Evolutionary conservation across 179 eudicot species (phyloP).

Genomic region (Spergularia azorica): DNA sequence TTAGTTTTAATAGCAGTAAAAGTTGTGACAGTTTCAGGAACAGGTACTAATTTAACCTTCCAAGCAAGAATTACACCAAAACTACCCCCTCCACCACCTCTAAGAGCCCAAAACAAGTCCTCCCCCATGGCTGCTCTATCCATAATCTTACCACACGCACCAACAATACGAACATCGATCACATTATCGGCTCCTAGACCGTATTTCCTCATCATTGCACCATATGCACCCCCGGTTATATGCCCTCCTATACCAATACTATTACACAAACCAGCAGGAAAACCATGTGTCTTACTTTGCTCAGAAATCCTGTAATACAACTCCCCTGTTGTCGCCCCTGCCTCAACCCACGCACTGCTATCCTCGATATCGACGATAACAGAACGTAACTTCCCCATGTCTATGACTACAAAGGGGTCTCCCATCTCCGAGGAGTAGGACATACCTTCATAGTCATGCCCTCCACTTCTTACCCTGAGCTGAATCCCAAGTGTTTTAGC

Average conservation of each 20-base stretch:
- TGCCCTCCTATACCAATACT: conserved; percentile 59
- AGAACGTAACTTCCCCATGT: conserved; percentile 42
- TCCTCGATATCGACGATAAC: conserved; percentile 33
- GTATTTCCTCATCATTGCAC: conserved; percentile 55
- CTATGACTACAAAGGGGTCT: conserved; percentile 39
- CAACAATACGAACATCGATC: conserved; percentile 47
- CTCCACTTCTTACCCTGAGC: conserved; percentile 44
- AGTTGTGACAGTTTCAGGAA: conserved; percentile 46
- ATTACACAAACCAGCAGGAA: conserved; percentile 52
- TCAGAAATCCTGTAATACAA: conserved; percentile 36
- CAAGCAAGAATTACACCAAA: conserved; percentile 56
- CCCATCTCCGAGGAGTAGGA: conserved; percentile 42
- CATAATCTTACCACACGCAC: conserved; percentile 35
- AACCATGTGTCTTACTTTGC: conserved; percentile 41
- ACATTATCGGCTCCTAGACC: conserved; percentile 62
- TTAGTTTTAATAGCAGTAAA: conserved; percentile 41
- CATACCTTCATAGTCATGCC: conserved; percentile 48
- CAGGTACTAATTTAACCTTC: conserved; percentile 48
- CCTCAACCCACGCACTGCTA: conserved; percentile 46
- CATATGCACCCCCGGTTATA: conserved; percentile 48
- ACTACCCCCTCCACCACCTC: conserved; percentile 54
- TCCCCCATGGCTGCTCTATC: conserved; percentile 52
- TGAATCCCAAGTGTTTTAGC: conserved; percentile 37
- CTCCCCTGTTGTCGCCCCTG: conserved; percentile 49
- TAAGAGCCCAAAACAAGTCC: conserved; percentile 49